A percentile compares a stretch with the other conserved stretches of the same genome.
These are phyloP conservation scores for Cercospora canescens DNA, from an alignment of 2,329 filamentous ascomycete genomes.

Conservation along the genomic window DNA sequence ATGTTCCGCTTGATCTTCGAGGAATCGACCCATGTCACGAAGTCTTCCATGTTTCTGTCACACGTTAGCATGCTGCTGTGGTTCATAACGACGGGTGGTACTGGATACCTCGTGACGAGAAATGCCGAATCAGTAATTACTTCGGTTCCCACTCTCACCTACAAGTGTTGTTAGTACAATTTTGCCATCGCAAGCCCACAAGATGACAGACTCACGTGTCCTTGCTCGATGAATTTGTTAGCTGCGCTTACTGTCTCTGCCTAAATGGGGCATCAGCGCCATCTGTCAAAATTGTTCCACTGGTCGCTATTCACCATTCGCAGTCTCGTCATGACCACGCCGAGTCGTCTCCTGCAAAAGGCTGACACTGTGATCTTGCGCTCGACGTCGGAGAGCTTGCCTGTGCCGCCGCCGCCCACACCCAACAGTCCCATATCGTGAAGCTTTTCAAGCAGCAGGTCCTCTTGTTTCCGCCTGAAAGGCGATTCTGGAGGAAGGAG, in stretches of 20 bases:
- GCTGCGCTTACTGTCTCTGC: conserved; percentile 80
- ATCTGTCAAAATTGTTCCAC: neutral
- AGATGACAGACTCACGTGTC: conserved; percentile 53
- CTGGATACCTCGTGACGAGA: conserved; percentile 65
- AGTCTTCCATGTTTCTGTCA: conserved; percentile 80
- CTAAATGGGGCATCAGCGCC: neutral
- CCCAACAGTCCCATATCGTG: conserved; percentile 87
- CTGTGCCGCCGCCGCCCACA: conserved; percentile 62
- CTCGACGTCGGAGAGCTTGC: conserved; percentile 71
- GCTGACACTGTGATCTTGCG: conserved; percentile 85
- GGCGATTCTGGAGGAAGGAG: conserved; percentile 77
- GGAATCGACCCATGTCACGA: conserved; percentile 92
- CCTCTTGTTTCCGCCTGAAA: conserved; percentile 79
- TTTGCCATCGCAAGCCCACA: neutral
- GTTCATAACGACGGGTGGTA: neutral
- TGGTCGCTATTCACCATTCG: conserved; percentile 59
- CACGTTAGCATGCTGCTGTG: neutral
- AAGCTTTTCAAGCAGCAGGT: conserved; percentile 84
- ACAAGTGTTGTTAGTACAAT: conserved; percentile 36
- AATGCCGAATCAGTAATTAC: conserved; percentile 88
- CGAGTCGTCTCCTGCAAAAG: conserved; percentile 79
- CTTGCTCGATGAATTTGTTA: conserved; percentile 87
- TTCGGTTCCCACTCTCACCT: conserved; percentile 79
- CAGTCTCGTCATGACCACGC: conserved; percentile 86
- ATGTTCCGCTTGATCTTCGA: conserved; percentile 98